Base-by-base conservation (phyloP, 305 asterid species). In the Nicotiana rustica region DNA sequence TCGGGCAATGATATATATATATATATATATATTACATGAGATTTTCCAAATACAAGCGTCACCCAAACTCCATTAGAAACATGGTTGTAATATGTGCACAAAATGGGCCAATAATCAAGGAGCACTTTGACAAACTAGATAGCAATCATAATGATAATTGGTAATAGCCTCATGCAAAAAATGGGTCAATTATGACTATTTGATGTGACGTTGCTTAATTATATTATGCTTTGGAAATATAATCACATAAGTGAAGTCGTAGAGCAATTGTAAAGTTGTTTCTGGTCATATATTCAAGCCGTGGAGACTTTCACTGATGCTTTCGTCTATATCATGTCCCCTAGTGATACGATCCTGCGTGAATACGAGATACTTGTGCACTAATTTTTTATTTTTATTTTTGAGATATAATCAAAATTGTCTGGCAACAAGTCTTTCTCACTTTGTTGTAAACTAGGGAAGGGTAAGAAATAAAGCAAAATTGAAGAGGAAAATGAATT, bases 61-160 rank as follows among this genome's bases (percentile, higher is more conserved):
- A 33, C 35, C 35, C 35, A 33, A 33, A 31, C 33, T 33, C 49
- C 49, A 9, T 49, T 49, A 49, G 57, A 49, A 49, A 12, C 57
- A 49, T 10, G 57, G 57, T 19, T 15, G 7, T 69, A 38, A 10
- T 70, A 41, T 70, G 5, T 41, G 78, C 60, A 71, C 19, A 3
- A 19, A 12, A 19, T 18, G 60, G 13, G 60, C 60, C 78, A 71
- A 44, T 19, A 71, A 70, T 70, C 38, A n/a, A 36, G 77, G 35
- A 38, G 78, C 60, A 10, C 38, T 47, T 47, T 71, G 38, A 44
- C 78, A 71, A 71, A 19, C 78, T 44, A 44, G 17, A 25, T 33
- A 33, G 49, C 21, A 35, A 71, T 12, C 13, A 71, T 71, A 18
- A 21, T 49, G 57, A 10, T 49, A 49, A 10, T 49, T 69, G 57